A percentile compares a stretch with the other conserved stretches of the same genome.
These are phyloP conservation scores for Physcomitrium patens DNA, from an alignment of 225 moss, liverwort and hornwort species.

Conservation along the genomic window DNA sequence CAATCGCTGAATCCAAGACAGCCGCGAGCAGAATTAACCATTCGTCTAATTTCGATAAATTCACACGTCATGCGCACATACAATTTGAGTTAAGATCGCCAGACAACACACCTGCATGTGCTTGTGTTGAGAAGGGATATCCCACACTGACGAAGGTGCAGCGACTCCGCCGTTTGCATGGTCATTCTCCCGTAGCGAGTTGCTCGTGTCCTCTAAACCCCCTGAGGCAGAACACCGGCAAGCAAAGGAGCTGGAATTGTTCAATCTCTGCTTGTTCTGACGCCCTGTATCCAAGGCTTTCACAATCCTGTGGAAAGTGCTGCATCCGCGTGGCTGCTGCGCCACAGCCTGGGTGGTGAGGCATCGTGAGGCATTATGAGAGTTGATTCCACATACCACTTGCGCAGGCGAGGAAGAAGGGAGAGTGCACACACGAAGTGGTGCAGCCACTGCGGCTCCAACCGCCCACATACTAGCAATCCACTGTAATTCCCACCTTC, in stretches of 20 bases:
- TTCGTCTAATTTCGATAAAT: neutral
- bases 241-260: conserved; percentile 46
- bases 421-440: conserved; percentile 49
- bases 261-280: conserved; percentile 50
- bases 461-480: conserved; percentile 62
- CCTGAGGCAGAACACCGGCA: conserved; percentile 66
- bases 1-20: conserved; percentile 8
- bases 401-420: conserved; percentile 34
- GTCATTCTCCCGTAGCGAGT: conserved; percentile 44
- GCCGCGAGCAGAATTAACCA: neutral
- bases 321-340: conserved; percentile 45
- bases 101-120: conserved; percentile 68
- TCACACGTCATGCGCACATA: neutral
- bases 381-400: conserved; percentile 45
- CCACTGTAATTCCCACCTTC: conserved; percentile 18
- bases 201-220: conserved; percentile 51
- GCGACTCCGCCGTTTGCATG: conserved; percentile 40
- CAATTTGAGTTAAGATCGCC: neutral
- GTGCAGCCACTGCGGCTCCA: conserved; percentile 40
- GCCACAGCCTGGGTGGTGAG: conserved; percentile 52
- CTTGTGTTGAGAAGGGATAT: conserved; percentile 81
- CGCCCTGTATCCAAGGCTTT: conserved; percentile 57
- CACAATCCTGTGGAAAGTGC: conserved; percentile 55
- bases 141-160: conserved; percentile 84
- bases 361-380: conserved; percentile 56